Evolutionary conservation across 441 rosid species (phyloP), one percentile per base, ranked within the genome.

Genomic region (Erodium moschatum): DNA sequence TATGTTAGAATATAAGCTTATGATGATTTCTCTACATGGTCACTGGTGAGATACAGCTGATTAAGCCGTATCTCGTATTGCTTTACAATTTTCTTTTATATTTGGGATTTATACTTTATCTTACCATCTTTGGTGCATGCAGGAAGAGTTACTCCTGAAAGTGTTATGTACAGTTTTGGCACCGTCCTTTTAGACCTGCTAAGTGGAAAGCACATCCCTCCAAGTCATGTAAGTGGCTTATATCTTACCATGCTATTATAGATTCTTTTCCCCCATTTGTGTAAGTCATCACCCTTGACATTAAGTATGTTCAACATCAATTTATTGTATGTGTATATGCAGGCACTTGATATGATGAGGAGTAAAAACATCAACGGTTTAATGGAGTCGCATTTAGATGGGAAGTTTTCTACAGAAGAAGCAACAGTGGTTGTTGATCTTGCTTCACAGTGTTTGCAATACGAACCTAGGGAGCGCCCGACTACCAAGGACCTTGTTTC

Each of bases 331-430:
- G 68, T 50, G 0, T 79, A 58, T 19, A 69, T 74, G 62, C 88
- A 89, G 97, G 91, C 93, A 44, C 87, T 78, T 71, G 96, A 87
- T 69, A 86, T 85, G 92, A 85, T 90, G 69, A 79, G 81, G 46
- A 83, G 84, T 4, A 84, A 83, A 71, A 82, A 80, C 81, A 81
- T 85, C 66, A 64, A 9, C 73, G 77, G 77, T 16, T 81, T 92
- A 72, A 86, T 89, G 85, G 97, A 92, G 74, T 87, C 98, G 33
- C 91, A 86, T 78, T 72, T 93, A 78, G 89, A 85, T 72, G 96
- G 89, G 35, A 85, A 80, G 12, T 89, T 89, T 75, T 86, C 91
- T 65, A 64, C 78, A 2, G 95, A 87, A 68, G 92, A 89, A 75
- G 96, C 92, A 61, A 87, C 78, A 0, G 76, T 44, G 35, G 85